These are phyloP conservation scores for Tylopilus plumbeoviolaceoides DNA, from an alignment of 768 basidiomycete genomes.

Conservation along the genomic window DNA sequence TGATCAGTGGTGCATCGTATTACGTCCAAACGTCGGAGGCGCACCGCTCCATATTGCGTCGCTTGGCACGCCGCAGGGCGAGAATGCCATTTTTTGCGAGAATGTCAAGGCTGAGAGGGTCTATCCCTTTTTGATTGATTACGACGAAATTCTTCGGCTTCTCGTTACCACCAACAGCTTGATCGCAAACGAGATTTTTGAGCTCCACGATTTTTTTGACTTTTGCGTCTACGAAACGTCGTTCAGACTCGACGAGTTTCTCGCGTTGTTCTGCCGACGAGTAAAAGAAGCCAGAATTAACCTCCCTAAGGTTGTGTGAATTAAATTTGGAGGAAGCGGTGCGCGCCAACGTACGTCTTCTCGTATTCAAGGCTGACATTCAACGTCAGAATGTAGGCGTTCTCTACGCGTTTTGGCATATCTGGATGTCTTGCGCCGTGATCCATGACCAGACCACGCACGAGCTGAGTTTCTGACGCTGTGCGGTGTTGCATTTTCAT, in stretches of 20 bases:
- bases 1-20: constrained; percentile 25
- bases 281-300: constrained; percentile 99
- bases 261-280: constrained; percentile 97
- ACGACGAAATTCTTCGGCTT: constrained; percentile 87
- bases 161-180: constrained; percentile 77
- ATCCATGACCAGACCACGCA: constrained; percentile 94
- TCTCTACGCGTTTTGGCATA: constrained; percentile 98
- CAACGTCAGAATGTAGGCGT: constrained; percentile 90
- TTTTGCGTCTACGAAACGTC: constrained; percentile 89
- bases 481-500: constrained; percentile 99
- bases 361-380: constrained; percentile 99
- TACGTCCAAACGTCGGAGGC: constrained; percentile 24
- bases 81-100: constrained; percentile 96
- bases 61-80: constrained; percentile 90
- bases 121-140: constrained; percentile 99
- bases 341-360: constrained; percentile 78
- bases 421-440: constrained; percentile 97
- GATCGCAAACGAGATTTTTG: constrained; percentile 95
- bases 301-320: constrained; percentile 61
- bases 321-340: constrained; percentile 16
- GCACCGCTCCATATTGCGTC: constrained; percentile 98
- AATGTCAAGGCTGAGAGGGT: constrained; percentile 93
- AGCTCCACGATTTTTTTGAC: constrained; percentile 95
- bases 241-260: constrained; percentile 96
- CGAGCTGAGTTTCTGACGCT: constrained; percentile 93